Conservation (phyloP, 2,329 filamentous ascomycete genomes). For the Cordyceps pruinosa region DNA sequence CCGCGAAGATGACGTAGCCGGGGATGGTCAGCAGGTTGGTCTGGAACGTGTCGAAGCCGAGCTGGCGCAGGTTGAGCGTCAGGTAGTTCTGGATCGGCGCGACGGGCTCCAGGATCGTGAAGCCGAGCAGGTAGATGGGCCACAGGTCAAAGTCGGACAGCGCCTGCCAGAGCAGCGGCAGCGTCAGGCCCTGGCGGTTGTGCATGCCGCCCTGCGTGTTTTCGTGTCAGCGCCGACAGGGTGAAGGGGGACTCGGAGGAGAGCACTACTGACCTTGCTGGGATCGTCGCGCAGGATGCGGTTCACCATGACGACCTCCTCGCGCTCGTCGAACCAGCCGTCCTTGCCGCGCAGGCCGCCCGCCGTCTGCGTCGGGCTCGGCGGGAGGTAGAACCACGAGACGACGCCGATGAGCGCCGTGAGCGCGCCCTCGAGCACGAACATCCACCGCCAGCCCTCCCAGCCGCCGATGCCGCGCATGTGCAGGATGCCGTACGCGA, state of each 20-base stretch:
- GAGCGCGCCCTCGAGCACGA: conserved; percentile 46
- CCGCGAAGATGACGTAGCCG: conserved; percentile 38
- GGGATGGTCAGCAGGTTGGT: conserved; percentile 60
- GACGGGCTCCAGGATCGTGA: conserved; percentile 41
- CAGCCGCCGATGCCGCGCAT: conserved; percentile 30
- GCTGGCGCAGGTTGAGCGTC: conserved; percentile 48
- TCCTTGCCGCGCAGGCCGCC: conserved; percentile 45
- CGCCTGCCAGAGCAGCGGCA: conserved; percentile 41
- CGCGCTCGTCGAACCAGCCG: conserved; percentile 54
- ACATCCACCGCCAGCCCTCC: conserved; percentile 43
- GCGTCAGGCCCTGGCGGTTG: conserved; percentile 50
- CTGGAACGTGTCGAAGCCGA: conserved; percentile 55
- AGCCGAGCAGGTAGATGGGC: conserved; percentile 46
- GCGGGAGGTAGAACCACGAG: conserved; percentile 49
- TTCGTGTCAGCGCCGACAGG: not conserved
- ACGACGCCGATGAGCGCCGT: conserved; percentile 43
- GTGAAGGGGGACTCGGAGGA: too few species aligned
- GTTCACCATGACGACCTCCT: conserved; percentile 56
- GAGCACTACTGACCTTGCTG: conserved; percentile 29
- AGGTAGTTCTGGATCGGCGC: conserved; percentile 46
- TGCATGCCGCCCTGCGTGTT: conserved; percentile 43
- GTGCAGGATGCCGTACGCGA: conserved; percentile 34
- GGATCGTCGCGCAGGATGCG: conserved; percentile 53
- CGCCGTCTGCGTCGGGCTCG: conserved; percentile 41
- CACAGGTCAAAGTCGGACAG: conserved; percentile 43